phyloP scores from a whole-genome alignment of 306 rosid genomes.

The Vigna trinervia region DNA sequence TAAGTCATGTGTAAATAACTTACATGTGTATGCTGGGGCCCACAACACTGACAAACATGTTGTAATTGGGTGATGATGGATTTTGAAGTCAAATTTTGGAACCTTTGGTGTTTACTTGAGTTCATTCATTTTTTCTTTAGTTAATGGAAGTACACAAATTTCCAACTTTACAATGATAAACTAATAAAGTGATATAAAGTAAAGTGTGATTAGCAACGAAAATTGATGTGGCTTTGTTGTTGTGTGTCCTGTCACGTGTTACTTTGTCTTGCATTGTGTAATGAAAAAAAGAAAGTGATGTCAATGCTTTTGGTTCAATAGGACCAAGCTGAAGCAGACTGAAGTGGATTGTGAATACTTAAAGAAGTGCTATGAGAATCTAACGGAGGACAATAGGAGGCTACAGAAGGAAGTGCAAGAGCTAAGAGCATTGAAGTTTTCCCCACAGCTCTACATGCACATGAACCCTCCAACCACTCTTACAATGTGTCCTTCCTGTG shows the following conservation, averaged over 20 bases:
- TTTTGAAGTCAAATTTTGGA: slow-evolving; percentile 23
- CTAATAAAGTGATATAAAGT: neutral
- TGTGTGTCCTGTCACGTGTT: neutral
- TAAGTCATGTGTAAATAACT: neutral
- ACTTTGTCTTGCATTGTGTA: neutral
- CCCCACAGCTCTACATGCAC: slow-evolving; percentile 89
- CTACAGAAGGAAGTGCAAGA: slow-evolving; percentile 92
- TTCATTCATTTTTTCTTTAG: slow-evolving; percentile 15
- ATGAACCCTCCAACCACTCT: slow-evolving; percentile 98
- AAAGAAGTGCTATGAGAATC: slow-evolving; percentile 83
- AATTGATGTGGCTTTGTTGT: slow-evolving; percentile 9
- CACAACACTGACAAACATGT: neutral
- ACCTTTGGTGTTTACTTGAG: neutral
- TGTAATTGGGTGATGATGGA: slow-evolving; percentile 1
- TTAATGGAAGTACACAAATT: neutral
- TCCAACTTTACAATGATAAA: neutral
- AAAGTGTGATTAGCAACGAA: neutral
- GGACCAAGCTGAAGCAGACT: slow-evolving; percentile 98
- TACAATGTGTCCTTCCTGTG: slow-evolving; percentile 95
- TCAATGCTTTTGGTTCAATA: slow-evolving; percentile 37
- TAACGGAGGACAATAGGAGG: slow-evolving; percentile 83
- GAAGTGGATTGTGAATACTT: slow-evolving; percentile 93
- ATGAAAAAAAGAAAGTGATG: slow-evolving; percentile 13
- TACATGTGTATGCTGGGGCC: neutral
- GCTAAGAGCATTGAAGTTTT: slow-evolving; percentile 85